Conservation (phyloP, 164 flowering plant species). For the Stephania japonica region DNA sequence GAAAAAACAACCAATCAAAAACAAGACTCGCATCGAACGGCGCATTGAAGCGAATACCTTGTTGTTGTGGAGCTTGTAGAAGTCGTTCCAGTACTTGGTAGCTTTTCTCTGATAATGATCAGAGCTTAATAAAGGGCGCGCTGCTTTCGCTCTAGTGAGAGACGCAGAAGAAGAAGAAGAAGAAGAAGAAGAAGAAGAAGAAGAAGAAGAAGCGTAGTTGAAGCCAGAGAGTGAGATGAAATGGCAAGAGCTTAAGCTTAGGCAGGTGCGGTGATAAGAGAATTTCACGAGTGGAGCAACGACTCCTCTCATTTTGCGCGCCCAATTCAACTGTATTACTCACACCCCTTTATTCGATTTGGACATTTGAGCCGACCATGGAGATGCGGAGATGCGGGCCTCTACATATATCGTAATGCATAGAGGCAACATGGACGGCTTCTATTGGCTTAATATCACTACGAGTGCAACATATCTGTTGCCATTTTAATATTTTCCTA, state of each 20-base stretch:
- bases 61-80: conserved; percentile 38
- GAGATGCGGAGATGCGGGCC: too few relatives aligned
- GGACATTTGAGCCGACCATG: too few relatives aligned
- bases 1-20: background rate
- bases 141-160: conserved; percentile 9
- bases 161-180: background rate
- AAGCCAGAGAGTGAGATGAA: background rate
- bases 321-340: too few relatives aligned
- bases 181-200: conserved; percentile 2
- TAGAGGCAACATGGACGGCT: too few relatives aligned
- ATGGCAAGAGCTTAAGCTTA: background rate
- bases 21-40: background rate
- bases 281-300: background rate
- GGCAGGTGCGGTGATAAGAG: background rate
- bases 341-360: too few relatives aligned
- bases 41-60: conserved; percentile 16
- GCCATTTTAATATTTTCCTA: too few relatives aligned
- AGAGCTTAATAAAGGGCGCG: background rate
- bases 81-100: conserved; percentile 30
- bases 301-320: conserved; percentile 7
- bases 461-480: too few relatives aligned
- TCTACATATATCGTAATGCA: too few relatives aligned
- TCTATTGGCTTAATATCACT: too few relatives aligned
- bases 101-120: conserved; percentile 20
- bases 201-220: conserved; percentile 1